Percentiles rank a stretch among this genome's conserved stretches.
Conservation (phyloP, 352 stramenopile genomes). For the Pythium scleroteichum region DNA sequence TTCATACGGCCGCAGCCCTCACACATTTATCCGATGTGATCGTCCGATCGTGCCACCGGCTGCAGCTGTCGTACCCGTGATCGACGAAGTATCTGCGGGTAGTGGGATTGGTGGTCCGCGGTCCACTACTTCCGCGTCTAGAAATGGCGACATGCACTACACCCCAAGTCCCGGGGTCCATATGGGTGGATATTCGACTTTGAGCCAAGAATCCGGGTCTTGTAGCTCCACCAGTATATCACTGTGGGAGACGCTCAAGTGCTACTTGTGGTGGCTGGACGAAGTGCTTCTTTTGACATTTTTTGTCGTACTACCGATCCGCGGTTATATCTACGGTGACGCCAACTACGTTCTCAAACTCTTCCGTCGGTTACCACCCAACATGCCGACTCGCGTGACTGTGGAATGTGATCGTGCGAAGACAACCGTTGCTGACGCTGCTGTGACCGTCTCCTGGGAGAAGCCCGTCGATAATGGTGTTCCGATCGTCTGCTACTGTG, state of each 20-base stretch:
- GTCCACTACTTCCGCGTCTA: neutral
- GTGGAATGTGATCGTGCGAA: slow-evolving; percentile 65
- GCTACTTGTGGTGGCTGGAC: slow-evolving; percentile 86
- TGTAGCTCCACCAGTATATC: slow-evolving; percentile 1
- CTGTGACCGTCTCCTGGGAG: slow-evolving; percentile 74
- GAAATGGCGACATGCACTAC: slow-evolving; percentile 1
- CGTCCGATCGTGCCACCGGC: neutral
- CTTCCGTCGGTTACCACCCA: slow-evolving; percentile 68
- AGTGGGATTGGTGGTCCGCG: neutral
- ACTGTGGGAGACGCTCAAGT: slow-evolving; percentile 44
- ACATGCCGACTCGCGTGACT: slow-evolving; percentile 79
- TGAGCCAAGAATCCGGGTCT: slow-evolving; percentile 3
- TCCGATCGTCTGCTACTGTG: slow-evolving; percentile 80
- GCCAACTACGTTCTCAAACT: slow-evolving; percentile 70
- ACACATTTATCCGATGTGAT: slow-evolving; percentile 61
- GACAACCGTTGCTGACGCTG: slow-evolving; percentile 54
- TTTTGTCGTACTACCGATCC: slow-evolving; percentile 76
- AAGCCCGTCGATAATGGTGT: slow-evolving; percentile 78
- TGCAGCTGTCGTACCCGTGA: no score
- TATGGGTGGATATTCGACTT: neutral
- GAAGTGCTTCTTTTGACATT: slow-evolving; percentile 74
- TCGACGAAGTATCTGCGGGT: no score
- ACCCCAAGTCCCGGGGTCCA: neutral
- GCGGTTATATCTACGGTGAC: slow-evolving; percentile 83
- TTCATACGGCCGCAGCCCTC: slow-evolving; percentile 70